phyloP scores from a whole-genome alignment of 2,329 filamentous ascomycete genomes.

The Fusarium napiforme region DNA sequence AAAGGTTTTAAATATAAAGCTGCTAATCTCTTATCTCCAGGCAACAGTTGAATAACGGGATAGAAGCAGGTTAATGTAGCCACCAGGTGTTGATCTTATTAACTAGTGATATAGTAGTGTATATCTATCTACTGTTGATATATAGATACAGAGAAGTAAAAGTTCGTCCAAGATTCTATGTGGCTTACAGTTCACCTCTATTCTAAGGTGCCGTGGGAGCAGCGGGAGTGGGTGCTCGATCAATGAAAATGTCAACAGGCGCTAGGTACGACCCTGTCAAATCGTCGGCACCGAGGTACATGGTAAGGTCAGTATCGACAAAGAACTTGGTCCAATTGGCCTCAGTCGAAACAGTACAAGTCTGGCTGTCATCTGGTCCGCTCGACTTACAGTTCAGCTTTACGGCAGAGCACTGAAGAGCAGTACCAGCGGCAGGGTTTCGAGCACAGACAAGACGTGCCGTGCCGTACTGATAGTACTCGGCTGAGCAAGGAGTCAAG shows the following conservation, averaged over 20 bases:
- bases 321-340: not conserved
- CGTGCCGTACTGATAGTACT: not conserved
- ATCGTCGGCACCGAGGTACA: not conserved
- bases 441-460: not conserved
- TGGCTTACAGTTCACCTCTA: no score
- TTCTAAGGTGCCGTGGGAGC: not conserved
- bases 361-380: not conserved
- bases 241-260: not conserved
- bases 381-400: not conserved
- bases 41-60: no score
- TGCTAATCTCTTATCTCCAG: no score
- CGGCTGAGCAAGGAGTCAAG: not conserved
- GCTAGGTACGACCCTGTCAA: accelerated
- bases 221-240: not conserved
- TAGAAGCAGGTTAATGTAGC: no score
- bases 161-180: accelerated
- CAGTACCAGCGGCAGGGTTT: not conserved
- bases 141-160: no score
- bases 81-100: no score
- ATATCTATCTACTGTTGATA: no score
- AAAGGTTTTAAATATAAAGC: no score
- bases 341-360: not conserved
- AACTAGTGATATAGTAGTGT: no score
- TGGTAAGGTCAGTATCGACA: no score
- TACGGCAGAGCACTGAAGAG: not conserved